These are phyloP conservation scores for Pyrus hybrid DNA, from an alignment of 331 rosid genomes.

Conservation along the genomic window DNA sequence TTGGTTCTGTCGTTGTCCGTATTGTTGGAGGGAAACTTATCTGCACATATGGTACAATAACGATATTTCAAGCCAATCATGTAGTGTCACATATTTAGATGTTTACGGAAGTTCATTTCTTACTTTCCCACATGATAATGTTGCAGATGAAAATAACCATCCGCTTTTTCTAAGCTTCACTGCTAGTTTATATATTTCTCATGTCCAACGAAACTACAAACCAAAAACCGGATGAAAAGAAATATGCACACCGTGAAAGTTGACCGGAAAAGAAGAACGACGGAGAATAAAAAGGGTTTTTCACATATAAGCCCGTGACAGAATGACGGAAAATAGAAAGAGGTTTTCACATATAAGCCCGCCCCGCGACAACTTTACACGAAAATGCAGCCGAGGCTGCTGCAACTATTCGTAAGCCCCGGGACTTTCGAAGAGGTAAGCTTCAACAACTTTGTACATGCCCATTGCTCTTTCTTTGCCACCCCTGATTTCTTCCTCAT, in stretches of 20 bases:
- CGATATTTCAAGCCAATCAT: not conserved
- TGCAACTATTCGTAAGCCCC: slow-evolving; percentile 12
- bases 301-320: not conserved
- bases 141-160: not conserved
- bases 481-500: slow-evolving; percentile 14
- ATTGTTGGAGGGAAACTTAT: not conserved
- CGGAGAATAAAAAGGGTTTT: too few species aligned
- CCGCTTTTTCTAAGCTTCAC: not conserved
- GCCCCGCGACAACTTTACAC: not conserved
- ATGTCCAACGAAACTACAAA: not conserved
- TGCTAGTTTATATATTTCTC: too few species aligned
- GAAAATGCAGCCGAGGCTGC: not conserved
- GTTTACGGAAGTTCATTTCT: not conserved
- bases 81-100: too few species aligned
- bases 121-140: not conserved
- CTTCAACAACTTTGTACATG: slow-evolving; percentile 19
- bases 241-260: not conserved
- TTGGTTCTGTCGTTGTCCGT: not conserved
- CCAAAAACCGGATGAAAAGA: not conserved
- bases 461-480: slow-evolving; percentile 28
- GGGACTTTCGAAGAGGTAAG: slow-evolving; percentile 16
- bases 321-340: not conserved
- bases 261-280: not conserved
- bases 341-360: not conserved
- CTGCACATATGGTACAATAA: not conserved